phyloP scores from a whole-genome alignment of 2,329 filamentous ascomycete genomes.

The Setomelanomma holmii region DNA sequence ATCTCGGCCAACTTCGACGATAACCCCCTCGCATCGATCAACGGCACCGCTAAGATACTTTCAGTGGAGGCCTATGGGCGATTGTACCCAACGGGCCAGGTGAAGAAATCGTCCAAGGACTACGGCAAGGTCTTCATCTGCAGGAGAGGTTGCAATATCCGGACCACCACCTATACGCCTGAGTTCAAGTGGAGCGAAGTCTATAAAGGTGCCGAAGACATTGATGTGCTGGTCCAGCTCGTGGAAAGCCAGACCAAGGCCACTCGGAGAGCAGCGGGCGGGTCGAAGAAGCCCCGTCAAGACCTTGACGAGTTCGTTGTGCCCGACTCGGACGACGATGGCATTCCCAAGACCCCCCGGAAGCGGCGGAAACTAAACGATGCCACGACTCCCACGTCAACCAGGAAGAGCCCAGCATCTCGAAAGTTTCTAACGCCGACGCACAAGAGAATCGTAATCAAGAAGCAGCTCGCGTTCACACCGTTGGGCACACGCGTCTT shows the following conservation, averaged over 20 bases:
- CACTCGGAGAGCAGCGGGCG: constrained; percentile 62
- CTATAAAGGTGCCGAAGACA: constrained; percentile 71
- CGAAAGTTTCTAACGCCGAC: constrained; percentile 67
- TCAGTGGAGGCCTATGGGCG: constrained; percentile 73
- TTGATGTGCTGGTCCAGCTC: constrained; percentile 70
- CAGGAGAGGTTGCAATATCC: constrained; percentile 84
- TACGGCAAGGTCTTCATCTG: constrained; percentile 90
- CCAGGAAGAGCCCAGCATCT: constrained; percentile 55
- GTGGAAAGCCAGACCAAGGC: constrained; percentile 77
- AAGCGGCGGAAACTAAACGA: constrained; percentile 58
- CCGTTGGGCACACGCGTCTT: constrained; percentile 88
- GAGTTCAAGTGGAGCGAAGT: constrained; percentile 93
- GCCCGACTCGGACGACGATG: constrained; percentile 51
- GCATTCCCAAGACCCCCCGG: constrained; percentile 53
- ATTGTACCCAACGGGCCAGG: constrained; percentile 75
- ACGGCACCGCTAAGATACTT: constrained; percentile 82
- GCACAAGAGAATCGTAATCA: constrained; percentile 74
- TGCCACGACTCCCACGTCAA: constrained; percentile 54
- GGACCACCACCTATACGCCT: constrained; percentile 88
- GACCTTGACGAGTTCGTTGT: constrained; percentile 56
- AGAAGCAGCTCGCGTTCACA: constrained; percentile 93
- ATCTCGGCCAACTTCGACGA: constrained; percentile 86
- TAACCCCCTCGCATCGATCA: constrained; percentile 87
- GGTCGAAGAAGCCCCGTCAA: constrained; percentile 37
- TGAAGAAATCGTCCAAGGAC: constrained; percentile 75